phyloP scores from a whole-genome alignment of 2,329 filamentous ascomycete species.

The Verticillium dahliae region DNA sequence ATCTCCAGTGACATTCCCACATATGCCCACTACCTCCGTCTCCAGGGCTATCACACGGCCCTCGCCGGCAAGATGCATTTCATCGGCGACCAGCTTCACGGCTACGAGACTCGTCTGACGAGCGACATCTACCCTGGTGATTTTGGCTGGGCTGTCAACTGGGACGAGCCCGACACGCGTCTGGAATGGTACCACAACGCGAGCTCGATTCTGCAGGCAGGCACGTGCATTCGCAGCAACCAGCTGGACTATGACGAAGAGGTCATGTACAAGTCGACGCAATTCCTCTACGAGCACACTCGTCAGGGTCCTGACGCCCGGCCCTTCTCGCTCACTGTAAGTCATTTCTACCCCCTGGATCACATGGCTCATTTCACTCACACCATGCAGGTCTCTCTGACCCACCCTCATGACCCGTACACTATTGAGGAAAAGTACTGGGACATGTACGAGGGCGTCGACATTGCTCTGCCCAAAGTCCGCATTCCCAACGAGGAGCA shows the following conservation, averaged over 20 bases:
- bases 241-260: slow-evolving; percentile 96
- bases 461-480: slow-evolving; percentile 77
- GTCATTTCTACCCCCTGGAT: slow-evolving; percentile 3
- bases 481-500: slow-evolving; percentile 73
- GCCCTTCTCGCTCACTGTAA: slow-evolving; percentile 76
- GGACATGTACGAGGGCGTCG: slow-evolving; percentile 84
- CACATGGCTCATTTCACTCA: not conserved
- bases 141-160: slow-evolving; percentile 92
- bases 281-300: slow-evolving; percentile 87
- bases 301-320: slow-evolving; percentile 66
- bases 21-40: slow-evolving; percentile 85
- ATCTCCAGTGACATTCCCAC: slow-evolving; percentile 81
- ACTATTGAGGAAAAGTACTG: slow-evolving; percentile 91
- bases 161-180: slow-evolving; percentile 80
- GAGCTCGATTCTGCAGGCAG: slow-evolving; percentile 85
- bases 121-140: slow-evolving; percentile 93
- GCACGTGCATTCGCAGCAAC: slow-evolving; percentile 83
- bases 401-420: slow-evolving; percentile 91
- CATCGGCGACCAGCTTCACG: slow-evolving; percentile 88
- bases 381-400: slow-evolving; percentile 64
- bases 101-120: slow-evolving; percentile 88
- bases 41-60: slow-evolving; percentile 81
- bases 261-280: slow-evolving; percentile 84
- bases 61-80: slow-evolving; percentile 98
- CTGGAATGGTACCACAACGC: slow-evolving; percentile 97